These are phyloP conservation scores for Diaporthe vexans DNA, from an alignment of 2,329 filamentous ascomycete genomes.

Conservation along the genomic window DNA sequence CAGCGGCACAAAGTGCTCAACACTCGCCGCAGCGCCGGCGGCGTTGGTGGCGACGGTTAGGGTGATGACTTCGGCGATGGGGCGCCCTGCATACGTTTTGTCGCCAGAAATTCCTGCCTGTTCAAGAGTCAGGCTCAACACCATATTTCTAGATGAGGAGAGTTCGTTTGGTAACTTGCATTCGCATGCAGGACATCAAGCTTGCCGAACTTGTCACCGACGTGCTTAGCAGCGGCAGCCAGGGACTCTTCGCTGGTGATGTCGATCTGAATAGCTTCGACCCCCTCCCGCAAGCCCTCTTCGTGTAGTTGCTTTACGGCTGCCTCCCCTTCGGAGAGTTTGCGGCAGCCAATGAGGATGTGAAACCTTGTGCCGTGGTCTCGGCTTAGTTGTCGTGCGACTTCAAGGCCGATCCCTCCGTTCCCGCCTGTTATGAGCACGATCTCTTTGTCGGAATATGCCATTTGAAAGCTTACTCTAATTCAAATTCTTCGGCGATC, in stretches of 20 bases:
- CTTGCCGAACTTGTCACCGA: conserved; percentile 8
- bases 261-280: conserved; percentile 22
- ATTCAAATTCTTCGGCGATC: not conserved
- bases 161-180: not conserved
- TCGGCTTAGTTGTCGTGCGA: not conserved
- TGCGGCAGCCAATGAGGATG: conserved; percentile 24
- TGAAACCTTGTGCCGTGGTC: conserved; percentile 19
- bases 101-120: conserved; percentile 20
- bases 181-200: conserved; percentile 28
- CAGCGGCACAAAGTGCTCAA: conserved; percentile 16
- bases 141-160: not conserved
- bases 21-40: conserved; percentile 15
- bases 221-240: not conserved
- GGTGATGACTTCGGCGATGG: conserved; percentile 17
- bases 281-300: not conserved
- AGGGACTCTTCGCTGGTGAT: conserved; percentile 24
- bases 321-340: not conserved
- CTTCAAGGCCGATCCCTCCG: conserved; percentile 19
- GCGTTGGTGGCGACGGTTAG: conserved; percentile 17
- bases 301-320: not conserved
- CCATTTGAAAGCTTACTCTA: not conserved
- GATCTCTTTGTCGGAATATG: not conserved
- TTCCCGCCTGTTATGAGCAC: conserved; percentile 21
- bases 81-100: not conserved
- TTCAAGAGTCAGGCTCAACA: not conserved